Evolutionary conservation across 2,329 filamentous ascomycete genomes (phyloP), one percentile per base, ranked within the genome.

Genomic region (Triangularia verruculosa): DNA sequence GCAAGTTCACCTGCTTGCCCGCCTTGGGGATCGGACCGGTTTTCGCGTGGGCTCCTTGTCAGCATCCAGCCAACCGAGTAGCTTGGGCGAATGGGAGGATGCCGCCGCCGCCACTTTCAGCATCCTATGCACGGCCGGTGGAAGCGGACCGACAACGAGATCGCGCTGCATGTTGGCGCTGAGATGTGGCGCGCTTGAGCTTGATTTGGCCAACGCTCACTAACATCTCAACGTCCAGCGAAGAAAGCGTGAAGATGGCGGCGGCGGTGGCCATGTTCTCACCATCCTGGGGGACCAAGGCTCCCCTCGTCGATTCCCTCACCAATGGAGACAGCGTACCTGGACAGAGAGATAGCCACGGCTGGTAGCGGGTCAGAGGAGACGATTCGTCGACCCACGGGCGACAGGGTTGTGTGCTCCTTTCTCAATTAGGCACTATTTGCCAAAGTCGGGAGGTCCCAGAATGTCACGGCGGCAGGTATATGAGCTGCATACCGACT

Each of bases 11-110:
- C 55, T 57, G 52, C 58, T 61, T 55, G 20, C 28, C 52, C 22
- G 30, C 12, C 30, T 62, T 64, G 64, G 62, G 61, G 65, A 66
- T 67, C 69, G 69, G 69, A 68, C 69, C 69, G 67, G 67, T 62
- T 67, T 61, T 65, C 59, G 68, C 66, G 68, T 69, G 59, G 57
- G 51, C 54, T 59, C 59, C 66, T 39, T 60, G 62, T 64, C 63
- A 64, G 53, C 51, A 30, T 22, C 43, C 59, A 52, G 43, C 20
- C 60, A 65, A 65, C 58, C 61, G 62, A 61, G 55, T 53, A 43
- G 62, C 57, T n/a, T 59, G 66, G 52, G 62, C 67, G 57, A 69
- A 67, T 67, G 63, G 57, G 64, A 67, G 22, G 3, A 39, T 15
- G 17, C 47, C 2, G 30, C 43, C 28, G 57, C 39, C 63, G 63